Evolutionary conservation across 192 early-diverging fungal species (phyloP).

Genomic region (Coemansia sp.): DNA sequence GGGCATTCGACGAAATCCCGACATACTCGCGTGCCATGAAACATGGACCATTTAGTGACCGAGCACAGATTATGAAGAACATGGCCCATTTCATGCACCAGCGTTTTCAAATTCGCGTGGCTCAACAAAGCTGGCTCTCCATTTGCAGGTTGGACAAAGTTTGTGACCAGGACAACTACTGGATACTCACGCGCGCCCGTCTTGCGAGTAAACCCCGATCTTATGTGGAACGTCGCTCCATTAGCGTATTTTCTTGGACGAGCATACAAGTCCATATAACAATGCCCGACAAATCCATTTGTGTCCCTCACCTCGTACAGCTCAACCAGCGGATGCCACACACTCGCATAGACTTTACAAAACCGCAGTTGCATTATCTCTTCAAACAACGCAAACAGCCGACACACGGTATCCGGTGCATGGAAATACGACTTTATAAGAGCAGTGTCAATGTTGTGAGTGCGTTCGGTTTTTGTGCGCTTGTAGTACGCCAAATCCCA

Average conservation of each 20-base stretch:
- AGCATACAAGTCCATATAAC: conserved; percentile 68
- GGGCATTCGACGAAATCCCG: conserved; percentile 79
- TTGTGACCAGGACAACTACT: conserved; percentile 58
- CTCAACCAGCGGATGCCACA: conserved; percentile 72
- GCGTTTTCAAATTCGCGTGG: conserved; percentile 69
- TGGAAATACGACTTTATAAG: conserved; percentile 73
- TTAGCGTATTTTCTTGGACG: conserved; percentile 63
- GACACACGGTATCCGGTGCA: conserved; percentile 50
- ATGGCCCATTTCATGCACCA: conserved; percentile 75
- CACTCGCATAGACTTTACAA: conserved; percentile 51
- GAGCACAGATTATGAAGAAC: conserved; percentile 57
- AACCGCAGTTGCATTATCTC: conserved; percentile 63
- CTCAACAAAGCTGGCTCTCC: conserved; percentile 57
- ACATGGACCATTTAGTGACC: conserved; percentile 59
- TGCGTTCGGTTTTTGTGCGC: conserved; percentile 57
- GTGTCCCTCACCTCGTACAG: conserved; percentile 66
- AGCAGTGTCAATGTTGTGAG: conserved; percentile 62
- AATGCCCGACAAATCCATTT: conserved; percentile 59
- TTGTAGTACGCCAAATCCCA: conserved; percentile 73
- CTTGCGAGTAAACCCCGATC: conserved; percentile 53
- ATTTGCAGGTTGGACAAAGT: conserved; percentile 46
- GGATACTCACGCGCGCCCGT: conserved; percentile 52
- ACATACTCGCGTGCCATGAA: conserved; percentile 65
- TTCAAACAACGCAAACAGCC: conserved; percentile 64
- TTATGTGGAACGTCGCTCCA: conserved; percentile 67